Evolutionary conservation across 2,329 filamentous ascomycete genomes (phyloP), one percentile per base, ranked within the genome.

Genomic region (Beauveria sp.): DNA sequence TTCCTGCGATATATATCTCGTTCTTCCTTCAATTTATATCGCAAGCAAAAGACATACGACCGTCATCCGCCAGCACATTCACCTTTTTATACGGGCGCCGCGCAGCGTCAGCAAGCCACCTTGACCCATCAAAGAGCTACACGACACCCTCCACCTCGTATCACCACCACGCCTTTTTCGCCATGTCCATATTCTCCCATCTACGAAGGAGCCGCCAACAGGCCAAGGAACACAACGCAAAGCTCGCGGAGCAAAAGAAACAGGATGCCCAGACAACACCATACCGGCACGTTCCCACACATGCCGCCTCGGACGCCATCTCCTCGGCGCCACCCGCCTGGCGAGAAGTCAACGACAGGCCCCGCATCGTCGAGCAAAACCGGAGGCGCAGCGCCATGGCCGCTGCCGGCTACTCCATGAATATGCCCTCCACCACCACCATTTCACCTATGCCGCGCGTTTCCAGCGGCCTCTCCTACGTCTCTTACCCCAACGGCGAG

Each of bases 271-370:
- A 63, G 16, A 60, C 65, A 9, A 76, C 77, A n/a, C 76, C 80
- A 14, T 87, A 88, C 71, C 80, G 75, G 58, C 85, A 88, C 68
- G 72, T 85, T 22, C 83, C 84, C n/a, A 86, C 77, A 16, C 85
- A 88, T 68, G 85, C 85, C 31, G 83, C 82, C 51, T 69, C 77
- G 14, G 84, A 88, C 71, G 83, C 84, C 49, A 72, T 86, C 49
- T 75, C 78, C 24, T 80, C 79, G 34, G 81, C 81, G 3, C 83
- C 83, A 10, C 75, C 79, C 1, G 78, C 75, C 65, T 84, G 79
- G 77, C 79, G 77, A 55, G 67, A 70, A 63, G 67, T 74, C 8
- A 74, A 76, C 14, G 81, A 84, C 65, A 73, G 77, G 49, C 68
- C 72, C 26, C 77, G 72, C 64, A 82, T 84, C 58, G 70, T 79